Evolutionary conservation across 164 flowering plant genomes (phyloP).

Genomic region (Tinospora cordifolia): DNA sequence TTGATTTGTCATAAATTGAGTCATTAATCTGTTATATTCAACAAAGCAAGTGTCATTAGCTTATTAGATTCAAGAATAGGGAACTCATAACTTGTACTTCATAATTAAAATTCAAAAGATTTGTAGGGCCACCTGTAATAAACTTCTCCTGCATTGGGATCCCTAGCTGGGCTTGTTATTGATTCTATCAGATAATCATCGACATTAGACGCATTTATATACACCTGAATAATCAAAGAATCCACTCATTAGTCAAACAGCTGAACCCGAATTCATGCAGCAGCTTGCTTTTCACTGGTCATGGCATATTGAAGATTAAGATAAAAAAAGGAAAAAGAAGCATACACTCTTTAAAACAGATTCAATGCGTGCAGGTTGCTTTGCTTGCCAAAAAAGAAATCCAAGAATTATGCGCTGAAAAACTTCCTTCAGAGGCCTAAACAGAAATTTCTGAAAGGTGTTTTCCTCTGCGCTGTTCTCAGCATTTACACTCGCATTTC

Average conservation of each 20-base stretch:
- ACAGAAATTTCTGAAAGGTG: conserved; percentile 37
- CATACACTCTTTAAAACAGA: conserved; percentile 89
- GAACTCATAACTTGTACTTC: no score
- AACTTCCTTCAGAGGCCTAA: conserved; percentile 76
- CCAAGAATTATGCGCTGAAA: conserved; percentile 85
- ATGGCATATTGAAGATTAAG: no score
- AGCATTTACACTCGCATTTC: conserved; percentile 33
- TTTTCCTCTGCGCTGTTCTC: conserved; percentile 35
- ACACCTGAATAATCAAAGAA: conserved; percentile 51
- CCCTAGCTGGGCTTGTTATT: no score
- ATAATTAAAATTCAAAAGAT: no score
- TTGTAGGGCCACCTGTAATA: no score
- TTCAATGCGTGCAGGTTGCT: conserved; percentile 78
- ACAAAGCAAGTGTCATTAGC: no score
- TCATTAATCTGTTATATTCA: no score
- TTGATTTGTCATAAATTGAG: no score
- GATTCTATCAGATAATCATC: conserved; percentile 96
- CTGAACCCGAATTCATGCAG: no score
- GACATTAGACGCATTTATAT: conserved; percentile 69
- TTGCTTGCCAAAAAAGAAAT: conserved; percentile 91
- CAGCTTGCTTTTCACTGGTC: no score
- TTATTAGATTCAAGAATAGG: no score
- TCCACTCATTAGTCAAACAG: neutral
- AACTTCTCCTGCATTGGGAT: no score
- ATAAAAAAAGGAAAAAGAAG: conserved; percentile 13